Conservation (phyloP, 192 early-diverging fungal genomes). For the Polychytrium aggregatum region DNA sequence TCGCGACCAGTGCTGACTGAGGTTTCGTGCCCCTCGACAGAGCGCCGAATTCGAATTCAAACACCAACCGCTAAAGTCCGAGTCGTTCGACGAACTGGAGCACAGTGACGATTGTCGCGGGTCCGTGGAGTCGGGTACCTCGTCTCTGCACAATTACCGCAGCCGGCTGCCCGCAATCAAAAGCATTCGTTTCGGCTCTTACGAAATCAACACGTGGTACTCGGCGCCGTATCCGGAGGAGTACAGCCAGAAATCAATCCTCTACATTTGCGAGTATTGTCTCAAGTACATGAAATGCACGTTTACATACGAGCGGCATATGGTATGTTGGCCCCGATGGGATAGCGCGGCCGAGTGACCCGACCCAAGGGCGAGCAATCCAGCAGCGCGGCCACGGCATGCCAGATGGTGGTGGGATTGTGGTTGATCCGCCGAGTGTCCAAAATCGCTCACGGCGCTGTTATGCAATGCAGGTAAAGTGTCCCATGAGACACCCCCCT, state of each 20-base stretch:
- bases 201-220: slow-evolving; percentile 90
- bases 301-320: slow-evolving; percentile 61
- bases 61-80: neutral
- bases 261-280: slow-evolving; percentile 88
- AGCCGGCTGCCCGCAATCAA: slow-evolving; percentile 26
- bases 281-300: slow-evolving; percentile 84
- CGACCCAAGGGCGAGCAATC: too few relatives aligned
- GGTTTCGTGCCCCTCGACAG: neutral
- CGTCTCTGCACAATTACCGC: too few relatives aligned
- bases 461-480: slow-evolving; percentile 51
- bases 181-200: slow-evolving; percentile 50
- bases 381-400: too few relatives aligned
- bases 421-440: too few relatives aligned
- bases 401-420: too few relatives aligned
- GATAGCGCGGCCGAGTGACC: too few relatives aligned
- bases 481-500: slow-evolving; percentile 61
- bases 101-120: slow-evolving; percentile 1
- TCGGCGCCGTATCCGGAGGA: slow-evolving; percentile 87
- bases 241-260: slow-evolving; percentile 52
- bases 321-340: slow-evolving; percentile 23
- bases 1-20: neutral
- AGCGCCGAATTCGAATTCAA: neutral
- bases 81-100: neutral
- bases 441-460: neutral
- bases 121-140: too few relatives aligned